phyloP scores from a whole-genome alignment of 768 basidiomycete genomes.

The Boletus rufocinnamomeus region DNA sequence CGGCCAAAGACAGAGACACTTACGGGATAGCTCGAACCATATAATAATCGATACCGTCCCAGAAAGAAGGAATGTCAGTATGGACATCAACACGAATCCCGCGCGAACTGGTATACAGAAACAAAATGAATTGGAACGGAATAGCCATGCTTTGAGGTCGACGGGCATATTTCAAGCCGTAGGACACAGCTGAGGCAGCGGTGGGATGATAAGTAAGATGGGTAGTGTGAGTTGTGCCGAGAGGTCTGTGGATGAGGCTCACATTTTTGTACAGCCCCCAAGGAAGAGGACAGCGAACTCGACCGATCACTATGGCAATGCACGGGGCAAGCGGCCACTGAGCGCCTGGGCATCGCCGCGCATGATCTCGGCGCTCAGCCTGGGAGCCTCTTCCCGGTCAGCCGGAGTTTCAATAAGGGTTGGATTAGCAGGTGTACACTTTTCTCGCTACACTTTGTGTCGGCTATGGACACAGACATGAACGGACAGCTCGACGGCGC shows the following conservation, averaged over 20 bases:
- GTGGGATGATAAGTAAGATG: background rate
- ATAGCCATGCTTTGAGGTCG: constrained; percentile 47
- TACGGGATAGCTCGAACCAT: constrained; percentile 66
- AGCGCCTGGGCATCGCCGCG: constrained; percentile 3
- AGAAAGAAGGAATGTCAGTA: constrained; percentile 54
- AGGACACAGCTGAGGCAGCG: background rate
- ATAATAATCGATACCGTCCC: constrained; percentile 53
- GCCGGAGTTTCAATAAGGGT: constrained; percentile 25
- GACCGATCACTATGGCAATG: constrained; percentile 18
- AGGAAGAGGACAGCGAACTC: background rate
- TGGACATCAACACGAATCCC: constrained; percentile 58
- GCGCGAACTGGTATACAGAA: constrained; percentile 64
- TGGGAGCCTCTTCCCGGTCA: background rate
- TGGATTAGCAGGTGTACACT: constrained; percentile 6
- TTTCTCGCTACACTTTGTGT: constrained; percentile 3
- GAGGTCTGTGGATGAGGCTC: background rate
- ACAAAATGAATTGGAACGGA: constrained; percentile 57
- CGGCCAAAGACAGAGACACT: constrained; percentile 24
- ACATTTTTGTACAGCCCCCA: constrained; percentile 9
- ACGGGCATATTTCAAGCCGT: constrained; percentile 38
- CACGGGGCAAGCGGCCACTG: background rate
- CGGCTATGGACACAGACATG: constrained; percentile 10
- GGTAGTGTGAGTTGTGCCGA: background rate
- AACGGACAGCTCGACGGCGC: constrained; percentile 25
- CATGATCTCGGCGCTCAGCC: constrained; percentile 2